A percentile compares a stretch with the other conserved stretches of the same genome.
These are phyloP conservation scores for Paraleonurus japonicus DNA, from an alignment of 257 asterid genomes.

Conservation along the genomic window DNA sequence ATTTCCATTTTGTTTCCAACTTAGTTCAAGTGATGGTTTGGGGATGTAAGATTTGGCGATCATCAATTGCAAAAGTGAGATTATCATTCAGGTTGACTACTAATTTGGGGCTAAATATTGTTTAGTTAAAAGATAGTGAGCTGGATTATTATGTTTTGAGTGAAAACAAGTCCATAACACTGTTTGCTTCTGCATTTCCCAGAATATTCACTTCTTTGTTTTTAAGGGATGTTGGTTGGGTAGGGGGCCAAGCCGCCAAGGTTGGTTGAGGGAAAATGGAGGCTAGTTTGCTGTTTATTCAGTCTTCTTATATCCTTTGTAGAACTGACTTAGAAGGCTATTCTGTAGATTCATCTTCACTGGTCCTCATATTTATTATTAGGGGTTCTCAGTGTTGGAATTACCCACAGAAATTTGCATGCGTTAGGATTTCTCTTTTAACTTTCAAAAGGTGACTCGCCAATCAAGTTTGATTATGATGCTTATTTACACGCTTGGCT, in stretches of 20 bases:
- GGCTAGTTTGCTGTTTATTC: not conserved
- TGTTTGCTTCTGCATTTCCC: not conserved
- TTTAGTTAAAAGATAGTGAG: not conserved
- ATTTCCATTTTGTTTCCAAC: not conserved
- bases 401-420: not conserved
- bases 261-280: not conserved
- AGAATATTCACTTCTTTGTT: slow-evolving; percentile 1
- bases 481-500: not conserved
- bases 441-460: not conserved
- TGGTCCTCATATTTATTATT: not conserved
- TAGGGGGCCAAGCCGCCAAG: not conserved
- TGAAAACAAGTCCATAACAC: not conserved
- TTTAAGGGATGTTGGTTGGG: not conserved
- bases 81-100: slow-evolving; percentile 7
- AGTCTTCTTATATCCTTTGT: not conserved
- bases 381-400: not conserved
- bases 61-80: not conserved
- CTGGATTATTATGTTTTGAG: no score
- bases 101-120: slow-evolving; percentile 4
- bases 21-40: slow-evolving; percentile 12
- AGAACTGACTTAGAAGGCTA: not conserved
- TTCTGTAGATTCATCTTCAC: not conserved
- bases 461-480: not conserved
- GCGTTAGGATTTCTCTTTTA: slow-evolving; percentile 1
- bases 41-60: not conserved